Conservation (phyloP, 176 grass and related monocot species). For the Avena insularis region DNA sequence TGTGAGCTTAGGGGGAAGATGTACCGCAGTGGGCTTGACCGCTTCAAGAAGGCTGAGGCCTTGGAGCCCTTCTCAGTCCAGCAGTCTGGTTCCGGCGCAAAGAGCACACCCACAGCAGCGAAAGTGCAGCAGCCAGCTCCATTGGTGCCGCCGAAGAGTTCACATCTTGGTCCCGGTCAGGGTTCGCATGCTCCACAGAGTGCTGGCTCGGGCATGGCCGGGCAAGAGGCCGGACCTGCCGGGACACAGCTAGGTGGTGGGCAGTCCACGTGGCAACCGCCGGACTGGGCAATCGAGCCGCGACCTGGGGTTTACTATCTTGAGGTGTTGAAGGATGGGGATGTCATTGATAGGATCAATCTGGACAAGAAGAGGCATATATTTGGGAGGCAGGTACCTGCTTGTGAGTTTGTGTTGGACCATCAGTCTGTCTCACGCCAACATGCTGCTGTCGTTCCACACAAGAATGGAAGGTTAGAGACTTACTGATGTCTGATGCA, state of each 20-base stretch:
- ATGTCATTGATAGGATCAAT: conserved; percentile 86
- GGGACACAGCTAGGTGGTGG: conserved; percentile 87
- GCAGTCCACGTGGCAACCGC: conserved; percentile 85
- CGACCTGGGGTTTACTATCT: conserved; percentile 83
- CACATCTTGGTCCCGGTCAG: conserved; percentile 8
- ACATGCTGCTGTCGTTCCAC: conserved; percentile 89
- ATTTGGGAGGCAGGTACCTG: conserved; percentile 87
- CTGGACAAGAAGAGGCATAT: conserved; percentile 89
- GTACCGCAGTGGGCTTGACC: conserved; percentile 87
- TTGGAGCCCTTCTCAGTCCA: conserved; percentile 78
- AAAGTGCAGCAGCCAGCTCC: conserved; percentile 20
- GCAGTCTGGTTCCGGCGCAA: conserved; percentile 41
- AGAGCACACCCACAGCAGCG: conserved; percentile 20
- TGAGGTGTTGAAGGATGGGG: conserved; percentile 86
- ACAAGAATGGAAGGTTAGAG: conserved; percentile 91
- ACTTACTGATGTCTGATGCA: conserved; percentile 9
- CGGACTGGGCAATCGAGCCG: conserved; percentile 88
- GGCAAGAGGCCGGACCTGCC: conserved; percentile 33
- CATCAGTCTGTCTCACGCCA: conserved; percentile 97
- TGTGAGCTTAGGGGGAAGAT: conserved; percentile 42
- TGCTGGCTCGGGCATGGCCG: conserved; percentile 17
- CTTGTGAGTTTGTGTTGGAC: conserved; percentile 91
- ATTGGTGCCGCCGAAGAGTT: conserved; percentile 38
- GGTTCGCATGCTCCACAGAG: conserved; percentile 42
- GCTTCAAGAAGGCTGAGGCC: conserved; percentile 91